Conservation (phyloP, 2,329 filamentous ascomycete genomes). For the Botrytis squamosa region DNA sequence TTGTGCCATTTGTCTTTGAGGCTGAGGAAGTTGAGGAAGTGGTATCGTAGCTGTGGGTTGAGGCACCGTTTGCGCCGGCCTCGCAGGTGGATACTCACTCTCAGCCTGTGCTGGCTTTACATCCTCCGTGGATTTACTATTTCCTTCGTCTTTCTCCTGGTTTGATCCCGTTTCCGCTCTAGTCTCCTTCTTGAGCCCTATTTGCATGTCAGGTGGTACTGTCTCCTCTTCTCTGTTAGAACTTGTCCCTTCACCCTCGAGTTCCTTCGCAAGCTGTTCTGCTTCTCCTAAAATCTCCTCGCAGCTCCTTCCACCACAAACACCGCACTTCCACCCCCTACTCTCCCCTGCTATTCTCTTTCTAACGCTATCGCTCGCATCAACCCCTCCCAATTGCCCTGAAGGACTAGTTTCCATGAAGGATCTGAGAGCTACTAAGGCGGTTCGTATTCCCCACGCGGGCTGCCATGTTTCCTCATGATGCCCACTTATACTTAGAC, state of each 20-base stretch:
- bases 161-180: conserved; percentile 8
- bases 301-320: conserved; percentile 69
- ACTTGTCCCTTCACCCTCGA: conserved; percentile 66
- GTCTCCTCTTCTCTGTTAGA: conserved; percentile 16
- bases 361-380: conserved; percentile 67
- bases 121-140: conserved; percentile 13
- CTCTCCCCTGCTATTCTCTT: conserved; percentile 68
- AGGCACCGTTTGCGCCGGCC: conserved; percentile 39
- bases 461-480: conserved; percentile 99
- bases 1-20: conserved; percentile 23
- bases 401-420: conserved; percentile 92
- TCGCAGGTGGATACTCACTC: conserved; percentile 46
- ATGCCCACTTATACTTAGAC: conserved; percentile 87
- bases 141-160: background rate
- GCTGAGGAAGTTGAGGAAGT: background rate
- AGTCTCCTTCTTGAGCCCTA: conserved; percentile 53
- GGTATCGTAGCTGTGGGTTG: conserved; percentile 37
- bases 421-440: conserved; percentile 72
- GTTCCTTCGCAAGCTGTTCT: conserved; percentile 52
- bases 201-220: conserved; percentile 12
- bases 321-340: conserved; percentile 63
- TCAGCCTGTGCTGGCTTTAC: conserved; percentile 51
- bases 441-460: conserved; percentile 93
- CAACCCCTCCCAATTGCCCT: conserved; percentile 88
- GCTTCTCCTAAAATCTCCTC: conserved; percentile 71